Percentiles rank a stretch among this genome's conserved stretches.
phyloP scores from a whole-genome alignment of 1,284 basidiomycete species.

The Pterulicium gracile region DNA sequence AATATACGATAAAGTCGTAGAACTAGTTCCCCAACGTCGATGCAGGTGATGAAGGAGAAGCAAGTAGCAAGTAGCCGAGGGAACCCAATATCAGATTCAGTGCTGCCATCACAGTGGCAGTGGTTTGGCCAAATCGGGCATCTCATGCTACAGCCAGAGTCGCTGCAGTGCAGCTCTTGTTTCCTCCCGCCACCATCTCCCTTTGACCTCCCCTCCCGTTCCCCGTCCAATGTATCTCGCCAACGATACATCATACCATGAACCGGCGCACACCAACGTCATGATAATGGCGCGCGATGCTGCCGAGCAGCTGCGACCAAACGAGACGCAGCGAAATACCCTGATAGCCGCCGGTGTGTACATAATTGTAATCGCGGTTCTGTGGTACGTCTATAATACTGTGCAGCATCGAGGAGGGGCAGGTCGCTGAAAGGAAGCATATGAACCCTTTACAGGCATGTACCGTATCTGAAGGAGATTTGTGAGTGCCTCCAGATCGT shows the following conservation, averaged over 20 bases:
- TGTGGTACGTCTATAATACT: slow-evolving; percentile 59
- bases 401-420: not conserved
- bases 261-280: not conserved
- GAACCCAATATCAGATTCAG: too few species aligned
- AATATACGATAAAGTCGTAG: too few species aligned
- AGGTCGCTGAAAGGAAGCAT: slow-evolving; percentile 6
- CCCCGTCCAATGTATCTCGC: slow-evolving; percentile 1
- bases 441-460: slow-evolving; percentile 60
- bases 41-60: too few species aligned
- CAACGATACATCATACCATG: not conserved
- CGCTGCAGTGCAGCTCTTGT: too few species aligned
- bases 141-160: too few species aligned
- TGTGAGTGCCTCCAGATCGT: slow-evolving; percentile 35
- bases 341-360: slow-evolving; percentile 71
- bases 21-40: too few species aligned
- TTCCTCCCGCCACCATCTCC: too few species aligned
- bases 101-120: too few species aligned
- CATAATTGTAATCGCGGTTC: slow-evolving; percentile 57
- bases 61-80: too few species aligned
- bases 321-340: slow-evolving; percentile 62
- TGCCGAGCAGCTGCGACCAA: slow-evolving; percentile 42
- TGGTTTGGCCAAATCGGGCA: too few species aligned
- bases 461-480: slow-evolving; percentile 61
- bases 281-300: slow-evolving; percentile 21
- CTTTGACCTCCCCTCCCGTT: too few species aligned